Conservation (phyloP, 2,329 filamentous ascomycete genomes). For the Aspergillus hortae region DNA sequence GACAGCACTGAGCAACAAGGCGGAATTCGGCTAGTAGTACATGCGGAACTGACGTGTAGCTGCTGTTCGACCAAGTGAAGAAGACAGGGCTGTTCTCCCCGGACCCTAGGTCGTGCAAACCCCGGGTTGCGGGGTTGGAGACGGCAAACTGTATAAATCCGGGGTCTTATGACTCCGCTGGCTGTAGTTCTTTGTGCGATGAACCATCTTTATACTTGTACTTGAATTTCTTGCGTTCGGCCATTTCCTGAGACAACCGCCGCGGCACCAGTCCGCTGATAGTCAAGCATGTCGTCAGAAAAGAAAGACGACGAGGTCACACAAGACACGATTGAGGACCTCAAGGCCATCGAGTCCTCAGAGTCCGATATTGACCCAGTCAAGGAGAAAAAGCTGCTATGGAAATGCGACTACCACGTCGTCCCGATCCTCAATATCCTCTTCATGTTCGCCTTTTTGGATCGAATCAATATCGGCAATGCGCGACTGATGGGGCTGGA, state of each 20-base stretch:
- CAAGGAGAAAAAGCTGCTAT: conserved; percentile 42
- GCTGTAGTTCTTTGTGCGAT: too few relatives aligned
- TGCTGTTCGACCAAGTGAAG: too few relatives aligned
- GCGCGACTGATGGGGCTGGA: conserved; percentile 45
- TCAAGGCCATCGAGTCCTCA: conserved; percentile 8
- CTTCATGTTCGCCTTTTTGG: conserved; percentile 45
- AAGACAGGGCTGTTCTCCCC: background rate
- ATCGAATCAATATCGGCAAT: conserved; percentile 49
- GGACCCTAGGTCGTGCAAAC: background rate
- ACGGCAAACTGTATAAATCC: background rate
- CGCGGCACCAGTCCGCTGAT: background rate
- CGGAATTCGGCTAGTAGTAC: background rate
- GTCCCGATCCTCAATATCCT: conserved; percentile 48
- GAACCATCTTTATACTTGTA: background rate
- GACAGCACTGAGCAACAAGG: background rate
- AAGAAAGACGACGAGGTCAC: background rate
- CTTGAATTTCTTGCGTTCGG: background rate
- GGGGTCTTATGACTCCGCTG: too few relatives aligned
- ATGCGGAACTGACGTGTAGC: background rate
- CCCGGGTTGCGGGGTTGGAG: background rate
- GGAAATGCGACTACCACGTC: conserved; percentile 48
- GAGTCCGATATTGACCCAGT: conserved; percentile 19
- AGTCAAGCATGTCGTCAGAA: background rate
- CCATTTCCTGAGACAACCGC: background rate
- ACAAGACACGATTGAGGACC: conserved; percentile 16